phyloP scores from a whole-genome alignment of 805 yeast species.

The Candida gorgasii region DNA sequence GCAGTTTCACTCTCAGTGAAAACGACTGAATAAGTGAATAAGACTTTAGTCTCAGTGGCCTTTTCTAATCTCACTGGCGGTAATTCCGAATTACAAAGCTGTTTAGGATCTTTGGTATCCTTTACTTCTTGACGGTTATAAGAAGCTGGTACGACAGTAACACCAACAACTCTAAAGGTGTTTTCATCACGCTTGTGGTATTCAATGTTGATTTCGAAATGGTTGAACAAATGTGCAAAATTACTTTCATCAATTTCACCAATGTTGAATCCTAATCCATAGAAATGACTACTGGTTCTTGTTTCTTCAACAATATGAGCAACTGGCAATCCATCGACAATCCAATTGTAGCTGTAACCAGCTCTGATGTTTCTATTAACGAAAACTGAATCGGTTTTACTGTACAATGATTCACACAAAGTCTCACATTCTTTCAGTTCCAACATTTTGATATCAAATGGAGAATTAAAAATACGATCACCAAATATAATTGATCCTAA shows the following conservation, averaged over 20 bases:
- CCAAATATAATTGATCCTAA: conserved; percentile 93
- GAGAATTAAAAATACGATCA: conserved; percentile 92
- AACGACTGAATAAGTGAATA: conserved; percentile 79
- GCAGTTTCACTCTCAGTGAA: conserved; percentile 70
- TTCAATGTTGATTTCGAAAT: conserved; percentile 75
- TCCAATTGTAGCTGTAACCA: conserved; percentile 88
- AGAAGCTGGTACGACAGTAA: conserved; percentile 71
- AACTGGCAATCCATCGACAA: conserved; percentile 92
- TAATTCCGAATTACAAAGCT: conserved; percentile 31
- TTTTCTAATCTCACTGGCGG: conserved; percentile 51
- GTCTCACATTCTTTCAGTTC: conserved; percentile 64
- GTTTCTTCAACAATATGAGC: conserved; percentile 62
- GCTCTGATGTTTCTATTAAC: conserved; percentile 78
- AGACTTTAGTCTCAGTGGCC: conserved; percentile 56
- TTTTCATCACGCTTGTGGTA: conserved; percentile 74
- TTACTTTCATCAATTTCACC: conserved; percentile 65
- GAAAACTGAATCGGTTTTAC: conserved; percentile 67
- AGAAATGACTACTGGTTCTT: conserved; percentile 61
- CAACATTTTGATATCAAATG: conserved; percentile 78
- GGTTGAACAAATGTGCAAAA: conserved; percentile 70
- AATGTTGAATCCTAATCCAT: conserved; percentile 78
- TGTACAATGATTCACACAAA: conserved; percentile 65
- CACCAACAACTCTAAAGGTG: conserved; percentile 88
- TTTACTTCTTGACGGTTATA: conserved; percentile 31
- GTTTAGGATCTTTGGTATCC: conserved; percentile 23